A percentile compares a stretch with the other conserved stretches of the same genome.
Evolutionary conservation across 2,329 filamentous ascomycete genomes (phyloP).

Genomic region (Nothomitra cinnamomea): DNA sequence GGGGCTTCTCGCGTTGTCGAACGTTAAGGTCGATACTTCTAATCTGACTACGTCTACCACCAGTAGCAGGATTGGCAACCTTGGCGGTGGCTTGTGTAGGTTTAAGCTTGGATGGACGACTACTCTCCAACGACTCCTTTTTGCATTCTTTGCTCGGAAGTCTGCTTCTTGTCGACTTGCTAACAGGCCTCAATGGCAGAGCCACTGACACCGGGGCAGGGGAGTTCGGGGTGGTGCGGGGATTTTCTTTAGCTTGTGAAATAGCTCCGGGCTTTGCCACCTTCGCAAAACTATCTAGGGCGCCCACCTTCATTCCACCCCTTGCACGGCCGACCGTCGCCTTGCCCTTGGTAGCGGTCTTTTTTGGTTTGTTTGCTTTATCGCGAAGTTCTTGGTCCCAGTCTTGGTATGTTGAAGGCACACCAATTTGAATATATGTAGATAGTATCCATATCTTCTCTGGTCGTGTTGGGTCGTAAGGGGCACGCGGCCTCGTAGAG

Average conservation of each 20-base stretch:
- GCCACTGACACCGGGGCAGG: background rate
- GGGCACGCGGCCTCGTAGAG: conserved; percentile 16
- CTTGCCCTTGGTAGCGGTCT: conserved; percentile 16
- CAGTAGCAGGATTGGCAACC: background rate
- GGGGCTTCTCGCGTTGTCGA: conserved; percentile 4
- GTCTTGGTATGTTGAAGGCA: conserved; percentile 45
- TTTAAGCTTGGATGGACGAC: background rate
- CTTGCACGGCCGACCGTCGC: conserved; percentile 15
- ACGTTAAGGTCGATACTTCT: conserved; percentile 1
- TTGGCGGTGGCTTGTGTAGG: background rate
- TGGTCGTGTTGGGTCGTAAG: conserved; percentile 47
- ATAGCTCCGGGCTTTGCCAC: conserved; percentile 13
- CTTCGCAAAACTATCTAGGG: conserved; percentile 19
- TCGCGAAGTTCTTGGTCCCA: conserved; percentile 33
- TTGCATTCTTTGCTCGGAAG: background rate
- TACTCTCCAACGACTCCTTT: background rate
- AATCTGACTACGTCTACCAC: background rate
- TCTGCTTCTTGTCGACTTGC: background rate
- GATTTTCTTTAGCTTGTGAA: background rate
- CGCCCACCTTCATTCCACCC: conserved; percentile 17
- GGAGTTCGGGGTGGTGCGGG: background rate
- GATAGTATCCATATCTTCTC: conserved; percentile 55
- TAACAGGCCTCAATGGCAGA: background rate
- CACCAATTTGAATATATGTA: conserved; percentile 43
- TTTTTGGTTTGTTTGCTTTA: conserved; percentile 20